Evolutionary conservation across 2,329 filamentous ascomycete genomes (phyloP), one percentile per base, ranked within the genome.

Genomic region (Talaromyces amestolkiae): DNA sequence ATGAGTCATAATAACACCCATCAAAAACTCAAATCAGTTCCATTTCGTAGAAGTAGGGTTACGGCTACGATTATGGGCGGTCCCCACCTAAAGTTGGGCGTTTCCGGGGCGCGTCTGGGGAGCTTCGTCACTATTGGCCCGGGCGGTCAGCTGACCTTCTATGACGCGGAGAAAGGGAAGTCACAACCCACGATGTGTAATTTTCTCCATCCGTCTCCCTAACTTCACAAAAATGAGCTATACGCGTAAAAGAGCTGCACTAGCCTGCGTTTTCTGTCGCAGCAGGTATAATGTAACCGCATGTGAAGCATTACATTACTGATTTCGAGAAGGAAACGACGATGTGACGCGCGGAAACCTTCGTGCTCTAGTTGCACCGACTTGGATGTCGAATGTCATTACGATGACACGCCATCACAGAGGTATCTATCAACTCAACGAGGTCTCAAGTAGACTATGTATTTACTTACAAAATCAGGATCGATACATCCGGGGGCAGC

Each of bases 331-430:
- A 68, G 66, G 39, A 68, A 68, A 47, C 64, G 66, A 35, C 60
- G 66, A 31, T 68, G 67, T 58, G 67, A 68, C 56, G 66, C 58
- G 10, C 65, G 63, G 64, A 68, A 60, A 33, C 67, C 67, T 7
- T 58, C 65, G 19, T 68, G 67, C 37, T 61, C 63, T 3, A 63
- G 66, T 17, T 68, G 67, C 27, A 31, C 54, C 0, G 67, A 68
- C 13, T 33, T 65, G 58, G 67, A 64, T 17, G 67, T 65, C 31
- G 66, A 68, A 17, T 68, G 66, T 54, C 66, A 45, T 31, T 68
- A 66, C 49, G 58, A 68, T 49, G 67, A 68, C 39, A 39, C 65
- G 13, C 66, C 66, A 41, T 62, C 51, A 17, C 66, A 68, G 39
- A 65, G 66, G 67, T 66, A 53, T 15, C n/a, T 1, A 9, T 13